Conservation (phyloP, 2,329 filamentous ascomycete genomes). For the Niveomyces coronatus region DNA sequence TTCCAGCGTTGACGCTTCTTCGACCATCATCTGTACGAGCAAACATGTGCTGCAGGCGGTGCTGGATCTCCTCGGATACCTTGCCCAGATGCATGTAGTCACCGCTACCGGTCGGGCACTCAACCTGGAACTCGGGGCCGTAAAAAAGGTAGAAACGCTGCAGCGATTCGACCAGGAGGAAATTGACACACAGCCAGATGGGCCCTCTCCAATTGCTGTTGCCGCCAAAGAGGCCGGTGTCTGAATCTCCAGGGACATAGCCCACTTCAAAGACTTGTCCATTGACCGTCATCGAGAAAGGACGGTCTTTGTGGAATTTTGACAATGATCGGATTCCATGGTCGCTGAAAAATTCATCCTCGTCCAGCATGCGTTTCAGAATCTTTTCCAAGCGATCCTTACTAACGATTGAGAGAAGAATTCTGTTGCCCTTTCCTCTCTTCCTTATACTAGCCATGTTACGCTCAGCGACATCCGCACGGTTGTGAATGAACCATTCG, state of each 20-base stretch:
- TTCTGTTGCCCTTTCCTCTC: slow-evolving; percentile 79
- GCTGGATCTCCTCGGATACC: slow-evolving; percentile 89
- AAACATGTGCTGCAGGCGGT: slow-evolving; percentile 87
- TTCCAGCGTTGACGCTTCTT: slow-evolving; percentile 78
- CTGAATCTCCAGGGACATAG: slow-evolving; percentile 92
- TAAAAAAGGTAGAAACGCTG: slow-evolving; percentile 96
- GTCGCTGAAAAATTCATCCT: slow-evolving; percentile 83
- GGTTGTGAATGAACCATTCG: slow-evolving; percentile 89
- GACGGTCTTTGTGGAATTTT: slow-evolving; percentile 81
- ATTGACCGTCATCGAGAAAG: slow-evolving; percentile 92
- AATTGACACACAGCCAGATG: slow-evolving; percentile 95
- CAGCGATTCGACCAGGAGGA: slow-evolving; percentile 86
- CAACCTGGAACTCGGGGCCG: slow-evolving; percentile 75
- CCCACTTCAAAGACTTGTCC: slow-evolving; percentile 78
- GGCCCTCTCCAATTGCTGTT: slow-evolving; percentile 98
- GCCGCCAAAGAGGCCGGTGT: slow-evolving; percentile 88
- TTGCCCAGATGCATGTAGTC: slow-evolving; percentile 94
- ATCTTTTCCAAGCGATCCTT: slow-evolving; percentile 88
- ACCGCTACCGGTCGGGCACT: slow-evolving; percentile 87
- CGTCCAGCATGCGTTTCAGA: slow-evolving; percentile 82
- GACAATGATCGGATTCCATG: slow-evolving; percentile 88
- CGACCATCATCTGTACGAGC: slow-evolving; percentile 73
- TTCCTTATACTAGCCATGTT: slow-evolving; percentile 92
- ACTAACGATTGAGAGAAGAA: slow-evolving; percentile 82
- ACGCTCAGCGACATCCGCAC: slow-evolving; percentile 74